Base-by-base conservation (phyloP, 495 filamentous ascomycete species). In the Penicillium goetzii region DNA sequence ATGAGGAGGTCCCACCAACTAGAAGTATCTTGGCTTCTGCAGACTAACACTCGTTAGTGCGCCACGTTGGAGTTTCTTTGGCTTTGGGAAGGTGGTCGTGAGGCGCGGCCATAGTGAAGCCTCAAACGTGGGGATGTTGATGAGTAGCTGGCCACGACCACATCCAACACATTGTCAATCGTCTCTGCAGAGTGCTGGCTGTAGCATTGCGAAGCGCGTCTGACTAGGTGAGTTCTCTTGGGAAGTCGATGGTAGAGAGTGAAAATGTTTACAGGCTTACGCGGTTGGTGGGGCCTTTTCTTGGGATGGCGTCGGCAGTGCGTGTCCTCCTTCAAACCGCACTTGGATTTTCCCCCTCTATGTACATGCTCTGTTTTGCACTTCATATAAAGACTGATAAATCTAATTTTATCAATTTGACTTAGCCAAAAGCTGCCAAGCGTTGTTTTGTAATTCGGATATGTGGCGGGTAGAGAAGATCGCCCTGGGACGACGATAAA, bases 211-310 rank as follows among this genome's bases (percentile, higher is more conserved):
- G 49, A 36, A 15, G 0, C 8, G 41, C 59, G 40, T 49, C 55
- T 30, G 3, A 47, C 8, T 60, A 59, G 56, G 23, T 52, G 58
- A 59, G 14, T 45, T 32, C 34, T 56, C 26, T 62, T 6, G 28
- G 63, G 58, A 38, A 52, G 25, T 33, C 56, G 38, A 23, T 56
- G 38, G 58, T 3, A 11, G 36, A 41, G 38, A 43, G 21, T 30
- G 38, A 55, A 62, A 59, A 34, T 50, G 33, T 54, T 26, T 14
- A 32, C 32, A 23, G 36, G 66, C 66, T 67, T 63, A 71, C 69
- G 68, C 63, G 66, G 69, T 68, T 36, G 47, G 69, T 71, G 69
- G 69, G 66, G 69, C 66, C 14, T 58, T 49, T 52, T 40, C 56
- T 51, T 57, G n/a, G 56, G 41, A 71, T 65, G 60, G 65, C 68